A percentile compares a stretch with the other conserved stretches of the same genome.
These are phyloP conservation scores for Chalciporus piperatus DNA, from an alignment of 768 basidiomycete genomes.

Conservation along the genomic window DNA sequence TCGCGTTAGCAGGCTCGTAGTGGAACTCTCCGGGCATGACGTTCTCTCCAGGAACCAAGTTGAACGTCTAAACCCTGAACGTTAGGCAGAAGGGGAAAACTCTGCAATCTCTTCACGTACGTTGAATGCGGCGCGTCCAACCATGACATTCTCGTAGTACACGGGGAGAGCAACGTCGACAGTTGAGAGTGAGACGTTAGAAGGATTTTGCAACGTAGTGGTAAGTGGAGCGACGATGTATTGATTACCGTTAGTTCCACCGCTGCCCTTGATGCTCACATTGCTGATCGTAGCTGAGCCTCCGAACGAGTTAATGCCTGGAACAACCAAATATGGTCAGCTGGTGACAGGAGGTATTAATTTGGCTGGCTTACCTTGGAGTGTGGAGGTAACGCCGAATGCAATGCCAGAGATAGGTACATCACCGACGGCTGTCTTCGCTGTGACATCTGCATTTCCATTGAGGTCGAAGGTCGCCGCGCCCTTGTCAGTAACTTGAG, in stretches of 20 bases:
- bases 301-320: slow-evolving; percentile 62
- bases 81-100: neutral
- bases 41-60: slow-evolving; percentile 59
- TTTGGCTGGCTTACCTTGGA: slow-evolving; percentile 43
- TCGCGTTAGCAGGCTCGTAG: slow-evolving; percentile 61
- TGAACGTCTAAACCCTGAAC: slow-evolving; percentile 42
- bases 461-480: slow-evolving; percentile 46
- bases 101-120: slow-evolving; percentile 34
- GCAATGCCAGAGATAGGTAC: slow-evolving; percentile 63
- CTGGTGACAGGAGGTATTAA: neutral
- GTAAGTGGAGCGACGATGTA: slow-evolving; percentile 59
- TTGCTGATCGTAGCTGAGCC: slow-evolving; percentile 50
- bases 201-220: slow-evolving; percentile 60
- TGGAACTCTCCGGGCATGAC: slow-evolving; percentile 57
- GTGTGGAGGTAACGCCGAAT: slow-evolving; percentile 54
- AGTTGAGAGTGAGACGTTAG: slow-evolving; percentile 62
- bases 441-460: slow-evolving; percentile 58
- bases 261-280: slow-evolving; percentile 61
- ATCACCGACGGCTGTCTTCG: slow-evolving; percentile 61
- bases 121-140: slow-evolving; percentile 58
- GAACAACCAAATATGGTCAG: neutral
- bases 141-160: slow-evolving; percentile 49
- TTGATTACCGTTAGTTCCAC: slow-evolving; percentile 57
- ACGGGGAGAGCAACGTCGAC: slow-evolving; percentile 57
- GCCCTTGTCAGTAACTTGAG: slow-evolving; percentile 51